phyloP scores from a whole-genome alignment of 2,329 filamentous ascomycete species.

The Pseudogymnoascus sp. region DNA sequence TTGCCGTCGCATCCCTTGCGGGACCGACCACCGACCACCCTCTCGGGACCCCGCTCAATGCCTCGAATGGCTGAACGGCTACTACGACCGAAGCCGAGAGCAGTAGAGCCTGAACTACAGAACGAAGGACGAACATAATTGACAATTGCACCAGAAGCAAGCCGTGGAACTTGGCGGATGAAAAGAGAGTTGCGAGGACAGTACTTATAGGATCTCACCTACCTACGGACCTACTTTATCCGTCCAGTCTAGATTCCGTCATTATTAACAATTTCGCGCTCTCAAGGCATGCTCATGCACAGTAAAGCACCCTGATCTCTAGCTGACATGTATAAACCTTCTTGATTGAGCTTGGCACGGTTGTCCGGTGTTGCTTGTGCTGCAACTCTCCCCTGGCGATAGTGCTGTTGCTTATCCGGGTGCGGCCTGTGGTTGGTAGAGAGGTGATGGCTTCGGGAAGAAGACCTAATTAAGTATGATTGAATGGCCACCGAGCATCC shows the following conservation, averaged over 20 bases:
- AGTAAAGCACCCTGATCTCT: background rate
- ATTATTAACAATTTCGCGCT: background rate
- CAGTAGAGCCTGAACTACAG: slow-evolving; percentile 15
- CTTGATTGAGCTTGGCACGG: background rate
- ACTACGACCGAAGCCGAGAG: slow-evolving; percentile 12
- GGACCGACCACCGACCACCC: slow-evolving; percentile 18
- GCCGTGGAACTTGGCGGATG: background rate
- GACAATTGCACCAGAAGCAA: background rate
- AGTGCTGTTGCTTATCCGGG: background rate
- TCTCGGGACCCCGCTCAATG: slow-evolving; percentile 15
- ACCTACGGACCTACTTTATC: background rate
- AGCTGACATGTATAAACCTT: background rate
- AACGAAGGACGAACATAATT: slow-evolving; percentile 15
- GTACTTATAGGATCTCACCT: slow-evolving; percentile 1
- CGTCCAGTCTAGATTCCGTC: background rate
- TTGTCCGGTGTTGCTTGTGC: background rate
- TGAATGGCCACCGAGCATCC: background rate
- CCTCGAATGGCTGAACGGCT: slow-evolving; percentile 17
- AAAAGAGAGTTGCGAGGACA: background rate
- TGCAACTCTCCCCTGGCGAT: background rate
- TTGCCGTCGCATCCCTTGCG: slow-evolving; percentile 13
- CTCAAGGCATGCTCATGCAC: background rate
- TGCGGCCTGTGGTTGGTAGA: background rate
- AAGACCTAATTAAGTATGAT: background rate
- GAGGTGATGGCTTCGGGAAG: background rate